Percentiles rank a stretch among this genome's conserved stretches.
These are phyloP conservation scores for Parachaetomium inaequale DNA, from an alignment of 495 filamentous ascomycete genomes.

Conservation along the genomic window DNA sequence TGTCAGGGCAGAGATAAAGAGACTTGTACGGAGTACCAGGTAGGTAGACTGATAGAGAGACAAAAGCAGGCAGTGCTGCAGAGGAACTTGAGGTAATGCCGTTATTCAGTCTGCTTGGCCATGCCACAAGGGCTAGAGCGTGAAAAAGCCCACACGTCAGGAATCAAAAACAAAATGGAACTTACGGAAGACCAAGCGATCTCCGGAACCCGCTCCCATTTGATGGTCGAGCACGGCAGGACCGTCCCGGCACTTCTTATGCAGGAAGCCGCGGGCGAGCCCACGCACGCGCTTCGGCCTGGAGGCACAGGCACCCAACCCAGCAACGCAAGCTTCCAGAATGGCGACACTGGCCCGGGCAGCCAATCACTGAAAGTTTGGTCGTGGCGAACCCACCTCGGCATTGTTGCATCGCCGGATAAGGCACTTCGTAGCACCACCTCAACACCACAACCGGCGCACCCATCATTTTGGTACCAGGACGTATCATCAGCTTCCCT, in stretches of 20 bases:
- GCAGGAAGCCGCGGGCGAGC: neutral
- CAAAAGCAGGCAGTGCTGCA: no score
- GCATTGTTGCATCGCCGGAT: neutral
- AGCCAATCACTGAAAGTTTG: neutral
- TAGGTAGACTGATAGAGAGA: no score
- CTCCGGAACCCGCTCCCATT: neutral
- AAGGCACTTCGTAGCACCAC: no score
- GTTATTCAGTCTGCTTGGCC: neutral
- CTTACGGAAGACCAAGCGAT: neutral
- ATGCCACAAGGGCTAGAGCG: neutral
- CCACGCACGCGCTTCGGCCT: constrained; percentile 1
- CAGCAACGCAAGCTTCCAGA: constrained; percentile 17
- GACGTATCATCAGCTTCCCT: no score
- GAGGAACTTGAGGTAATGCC: neutral
- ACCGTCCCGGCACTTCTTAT: constrained; percentile 7
- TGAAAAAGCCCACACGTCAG: no score
- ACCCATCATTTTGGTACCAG: no score
- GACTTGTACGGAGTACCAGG: no score
- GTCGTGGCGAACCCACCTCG: neutral
- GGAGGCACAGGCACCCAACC: constrained; percentile 3
- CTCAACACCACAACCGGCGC: no score
- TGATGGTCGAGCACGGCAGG: neutral
- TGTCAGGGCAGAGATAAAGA: no score
- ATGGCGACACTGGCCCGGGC: neutral
- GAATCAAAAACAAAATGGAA: neutral